Base-by-base conservation (phyloP, 2,329 filamentous ascomycete species). In the Aspergillus neotritici region DNA sequence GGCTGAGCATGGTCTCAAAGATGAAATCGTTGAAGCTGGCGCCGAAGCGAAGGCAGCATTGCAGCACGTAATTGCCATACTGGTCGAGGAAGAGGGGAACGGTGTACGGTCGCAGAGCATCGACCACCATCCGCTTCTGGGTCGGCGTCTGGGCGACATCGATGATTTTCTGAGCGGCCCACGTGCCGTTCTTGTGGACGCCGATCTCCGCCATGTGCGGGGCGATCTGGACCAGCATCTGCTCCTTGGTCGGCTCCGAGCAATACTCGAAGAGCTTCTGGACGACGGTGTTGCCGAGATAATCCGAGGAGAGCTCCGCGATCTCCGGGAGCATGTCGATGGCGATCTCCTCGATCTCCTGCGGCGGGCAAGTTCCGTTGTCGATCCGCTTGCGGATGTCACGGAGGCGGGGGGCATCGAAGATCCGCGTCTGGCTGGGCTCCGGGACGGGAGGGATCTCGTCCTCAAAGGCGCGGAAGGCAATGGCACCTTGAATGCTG, bases 131-230 rank as follows among this genome's bases (percentile, higher is more conserved):
- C 36, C 75, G 71, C 83, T 93, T 91, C 69, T 97, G 90, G 32
- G 75, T 72, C 5, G 85, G 82, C 1, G 86, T 88, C 69, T 93
- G 88, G 65, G 89, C 91, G 5, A 95, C 88, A 59, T 97, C 91
- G 55, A 98, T 97, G 60, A 98, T 97, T 77, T 97, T 98, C 70
- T 98, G 93, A 1, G 93, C 93, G 42, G 93, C 93, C 93, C 93
- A 98, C 1, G 93, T 98, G 50, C 93, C 93, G 60, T 98, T 98
- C 79, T 98, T 98, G 77, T 98, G 93, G 6, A 96, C 83, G 57
- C 93, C 93, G 68, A 97, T 96, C 68, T 97, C 90, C 17, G 91
- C 89, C 63, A 97, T 79, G 62, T 96, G 90, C 45, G 91, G 90
- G 3, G 86, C 82, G 57, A 98, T 94, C 61, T 90, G 82, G 11